Evolutionary conservation across 495 filamentous ascomycete species (phyloP), one percentile per base, ranked within the genome.

Genomic region (Trichoderma gamsii): DNA sequence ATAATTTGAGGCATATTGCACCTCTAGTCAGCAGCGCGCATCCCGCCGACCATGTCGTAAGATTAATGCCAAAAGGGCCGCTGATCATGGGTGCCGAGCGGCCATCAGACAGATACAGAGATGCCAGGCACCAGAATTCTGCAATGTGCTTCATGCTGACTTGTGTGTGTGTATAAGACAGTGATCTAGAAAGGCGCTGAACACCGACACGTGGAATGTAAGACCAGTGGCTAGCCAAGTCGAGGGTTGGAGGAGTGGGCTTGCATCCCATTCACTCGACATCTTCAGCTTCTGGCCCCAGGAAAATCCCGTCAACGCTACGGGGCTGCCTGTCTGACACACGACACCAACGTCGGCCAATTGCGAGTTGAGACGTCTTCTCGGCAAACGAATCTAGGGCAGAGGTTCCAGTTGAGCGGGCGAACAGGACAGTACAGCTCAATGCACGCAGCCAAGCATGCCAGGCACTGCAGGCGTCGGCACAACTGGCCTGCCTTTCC

Each of bases 171-270:
- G n/a, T 21, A 32, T 1, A 23, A 27, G 9, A 12, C 56, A 11
- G 3, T 32, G 25, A 56, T 16, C 56, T 61, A 25, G 56, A 61
- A 61, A 52, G 27, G 25, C 27, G 23, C 56, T 25, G 56, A 61
- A 13, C 56, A 2, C 13, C 56, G 56, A 61, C 56, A 61, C 56
- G 56, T 61, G 56, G 56, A 61, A 32, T 61, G 56, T 61, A 27
- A 61, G 56, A 61, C 27, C 56, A 61, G 56, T 18, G 56, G 56
- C 56, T 25, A 27, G 27, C 56, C 56, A 23, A 29, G 27, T 25
- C 27, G 56, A 23, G 27, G 56, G 23, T 61, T 2, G 56, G 13
- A 32, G 56, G 56, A 61, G 56, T 61, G 56, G 27, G 56, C 56
- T 61, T 12, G 23, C 56, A 61, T 21, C 49, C 8, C n/a, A 52